A percentile compares a stretch with the other conserved stretches of the same genome.
Evolutionary conservation across 805 yeast genomes (phyloP).

Genomic region (Torulaspora indica): DNA sequence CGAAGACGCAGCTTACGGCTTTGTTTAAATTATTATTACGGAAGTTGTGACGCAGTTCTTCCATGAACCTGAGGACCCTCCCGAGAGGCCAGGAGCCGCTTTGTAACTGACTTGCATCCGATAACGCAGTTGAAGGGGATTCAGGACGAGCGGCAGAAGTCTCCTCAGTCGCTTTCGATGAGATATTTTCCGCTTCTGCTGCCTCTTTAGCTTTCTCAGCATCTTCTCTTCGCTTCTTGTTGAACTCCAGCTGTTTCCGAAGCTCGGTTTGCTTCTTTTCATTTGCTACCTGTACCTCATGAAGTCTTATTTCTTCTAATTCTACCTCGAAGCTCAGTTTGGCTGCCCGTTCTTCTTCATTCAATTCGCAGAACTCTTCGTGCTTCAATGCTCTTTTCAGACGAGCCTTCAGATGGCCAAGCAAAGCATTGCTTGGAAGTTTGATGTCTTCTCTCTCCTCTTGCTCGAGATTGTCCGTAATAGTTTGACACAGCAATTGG

Average conservation of each 20-base stretch:
- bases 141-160: neutral
- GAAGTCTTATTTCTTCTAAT: conserved; percentile 20
- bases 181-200: neutral
- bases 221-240: conserved; percentile 16
- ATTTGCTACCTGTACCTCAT: conserved; percentile 19
- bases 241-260: conserved; percentile 23
- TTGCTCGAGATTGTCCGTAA: conserved; percentile 44
- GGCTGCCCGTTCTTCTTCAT: conserved; percentile 19
- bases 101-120: conserved; percentile 7
- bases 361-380: conserved; percentile 53
- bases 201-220: conserved; percentile 11
- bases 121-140: conserved; percentile 1
- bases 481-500: conserved; percentile 42
- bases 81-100: conserved; percentile 15
- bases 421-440: conserved; percentile 66
- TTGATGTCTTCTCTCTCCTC: conserved; percentile 79
- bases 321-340: conserved; percentile 14
- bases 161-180: conserved; percentile 1
- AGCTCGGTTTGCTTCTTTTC: conserved; percentile 26
- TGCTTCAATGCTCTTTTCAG: conserved; percentile 46
- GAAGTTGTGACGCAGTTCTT: conserved; percentile 19
- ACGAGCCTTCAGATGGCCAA: conserved; percentile 59
- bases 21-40: conserved; percentile 15
- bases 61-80: conserved; percentile 21
- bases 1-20: conserved; percentile 16